Percentiles rank a stretch among this genome's conserved stretches.
Evolutionary conservation across 2,329 filamentous ascomycete genomes (phyloP).

Genomic region (Fusarium tupiense): DNA sequence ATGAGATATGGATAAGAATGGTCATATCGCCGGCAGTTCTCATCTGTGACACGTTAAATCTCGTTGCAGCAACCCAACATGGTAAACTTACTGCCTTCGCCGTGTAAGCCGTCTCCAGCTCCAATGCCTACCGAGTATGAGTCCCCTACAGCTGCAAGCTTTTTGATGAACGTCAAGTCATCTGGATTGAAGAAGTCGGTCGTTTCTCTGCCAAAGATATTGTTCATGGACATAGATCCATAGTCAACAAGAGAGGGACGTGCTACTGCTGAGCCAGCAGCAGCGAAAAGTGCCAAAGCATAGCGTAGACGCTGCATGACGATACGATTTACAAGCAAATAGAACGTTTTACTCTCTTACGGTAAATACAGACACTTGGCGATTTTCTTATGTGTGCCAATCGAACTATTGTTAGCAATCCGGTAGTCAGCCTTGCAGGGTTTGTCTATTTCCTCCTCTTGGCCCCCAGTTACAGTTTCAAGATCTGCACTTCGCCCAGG

Average conservation of each 20-base stretch:
- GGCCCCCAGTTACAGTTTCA: background rate
- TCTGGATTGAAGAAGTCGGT: background rate
- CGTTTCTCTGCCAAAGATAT: background rate
- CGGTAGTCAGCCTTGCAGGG: background rate
- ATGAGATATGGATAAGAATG: constrained; percentile 13
- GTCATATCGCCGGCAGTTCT: constrained; percentile 12
- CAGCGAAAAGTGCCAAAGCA: background rate
- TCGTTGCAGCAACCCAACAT: accelerated
- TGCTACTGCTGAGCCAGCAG: background rate
- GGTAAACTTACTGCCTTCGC: background rate
- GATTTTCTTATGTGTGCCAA: background rate
- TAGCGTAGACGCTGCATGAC: background rate
- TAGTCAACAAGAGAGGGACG: background rate
- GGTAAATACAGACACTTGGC: background rate
- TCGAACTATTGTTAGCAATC: background rate
- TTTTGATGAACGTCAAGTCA: background rate
- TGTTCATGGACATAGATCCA: background rate
- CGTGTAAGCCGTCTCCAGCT: constrained; percentile 3
- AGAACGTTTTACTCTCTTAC: background rate
- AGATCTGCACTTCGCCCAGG: background rate
- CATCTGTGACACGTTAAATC: background rate
- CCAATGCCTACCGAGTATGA: constrained; percentile 31
- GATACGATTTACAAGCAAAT: background rate
- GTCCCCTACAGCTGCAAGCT: constrained; percentile 21
- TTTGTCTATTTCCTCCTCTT: background rate